Base-by-base conservation (phyloP, 2,329 filamentous ascomycete species). In the Curvularia sp. region DNA sequence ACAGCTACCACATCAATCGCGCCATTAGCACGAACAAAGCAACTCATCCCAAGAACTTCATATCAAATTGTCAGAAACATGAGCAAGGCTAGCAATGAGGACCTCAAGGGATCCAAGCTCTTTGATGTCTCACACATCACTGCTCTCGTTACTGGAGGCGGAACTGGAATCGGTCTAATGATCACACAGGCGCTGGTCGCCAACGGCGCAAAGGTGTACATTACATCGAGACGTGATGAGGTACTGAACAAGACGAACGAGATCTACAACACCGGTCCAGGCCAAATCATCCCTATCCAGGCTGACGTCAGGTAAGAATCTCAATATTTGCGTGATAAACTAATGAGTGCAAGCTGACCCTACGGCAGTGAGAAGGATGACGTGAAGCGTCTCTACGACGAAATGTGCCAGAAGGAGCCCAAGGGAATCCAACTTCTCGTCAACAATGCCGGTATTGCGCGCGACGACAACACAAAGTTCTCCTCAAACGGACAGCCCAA, bases 161-260 rank as follows among this genome's bases (percentile, higher is more conserved):
- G 75, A 22, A 81, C 78, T 1, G 79, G 79, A n/a, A 77, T 82
- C 54, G 78, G 87, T 22, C 81, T 85, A 53, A 89, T 89, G 87
- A 89, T 89, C 63, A 84, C 85, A 26, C 80, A 86, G 53, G 87
- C 86, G 55, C 88, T 88, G 75, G 82, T 88, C 30, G 74, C 81
- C 58, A 88, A 88, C 75, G 86, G 87, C 46, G 83, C 82, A 8
- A 89, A 86, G 67, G 74, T 76, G 1, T 77, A 77, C 53, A 77
- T 77, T 49, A 76, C 71, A 22, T 72, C 68, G 18, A 64, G 74
- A 52, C 69, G 66, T 62, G 72, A 69, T 44, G 72, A 71, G 49
- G 65, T 67, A 13, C 66, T 80, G 51, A 69, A 79, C 53, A 71
- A 75, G 58, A 79, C 81, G 0, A 74, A 82, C 12, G 78, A 85